Evolutionary conservation across 164 flowering plant genomes (phyloP), one percentile per base, ranked within the genome.

Genomic region (Kingdonia uniflora): DNA sequence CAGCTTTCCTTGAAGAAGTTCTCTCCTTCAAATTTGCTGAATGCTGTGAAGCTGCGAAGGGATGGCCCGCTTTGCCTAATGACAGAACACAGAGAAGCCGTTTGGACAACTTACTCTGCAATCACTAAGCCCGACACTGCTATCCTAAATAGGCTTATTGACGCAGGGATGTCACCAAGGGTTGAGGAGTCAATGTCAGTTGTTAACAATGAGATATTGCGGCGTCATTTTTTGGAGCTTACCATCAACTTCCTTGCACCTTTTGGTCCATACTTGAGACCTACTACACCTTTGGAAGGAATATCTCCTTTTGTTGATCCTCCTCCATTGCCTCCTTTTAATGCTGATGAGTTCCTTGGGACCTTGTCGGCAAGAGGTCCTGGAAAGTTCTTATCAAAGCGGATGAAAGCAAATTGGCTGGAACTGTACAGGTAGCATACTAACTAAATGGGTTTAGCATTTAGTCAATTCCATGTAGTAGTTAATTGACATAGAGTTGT

Each of bases 181-280:
- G 80, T 87, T 65, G 99, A 87, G 72, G 99, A 87, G 71, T 89
- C 97, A 1, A 87, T 94, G 97, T 87, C 99, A 19, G 92, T 94
- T 60, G 97, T 94, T 26, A 94, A 94, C 71, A 94, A 89, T 70
- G 99, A 94, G 72, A 87, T 94, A 53, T 62, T 94, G 63, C 83
- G 95, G 35, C 75, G 99, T 52, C 99, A 94, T 70, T 94, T 94
- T 65, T 75, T 87, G 81, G 99, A 94, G 73, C 84, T 94, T 25
- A 94, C 97, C 1, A 81, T 95, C 21, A 94, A 87, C 51, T 94
- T 94, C 63, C 83, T 94, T 72, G 89, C 97, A 12, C 99, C 99
- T 33, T 94, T 94, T 74, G 96, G 96, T 14, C 97, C 96, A 37
- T 94, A 85, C 65, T 77, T 89, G 47, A 81, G 78, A 69, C 72